These are phyloP conservation scores for Fusarium xyrophilum DNA, from an alignment of 2,329 filamentous ascomycete genomes.

Conservation along the genomic window DNA sequence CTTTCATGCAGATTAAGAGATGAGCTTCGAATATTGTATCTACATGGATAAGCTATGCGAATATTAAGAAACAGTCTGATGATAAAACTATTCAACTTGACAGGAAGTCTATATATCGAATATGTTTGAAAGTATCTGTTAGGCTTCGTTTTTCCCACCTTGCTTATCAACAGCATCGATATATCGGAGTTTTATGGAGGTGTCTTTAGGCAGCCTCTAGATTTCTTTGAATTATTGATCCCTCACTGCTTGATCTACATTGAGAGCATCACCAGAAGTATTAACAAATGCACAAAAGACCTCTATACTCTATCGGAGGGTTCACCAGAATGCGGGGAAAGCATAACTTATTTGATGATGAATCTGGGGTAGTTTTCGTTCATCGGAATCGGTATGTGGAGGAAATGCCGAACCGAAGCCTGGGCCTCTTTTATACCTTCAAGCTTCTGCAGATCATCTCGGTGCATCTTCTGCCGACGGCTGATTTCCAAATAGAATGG, in stretches of 20 bases:
- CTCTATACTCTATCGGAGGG: neutral
- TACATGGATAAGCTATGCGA: neutral
- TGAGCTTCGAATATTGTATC: neutral
- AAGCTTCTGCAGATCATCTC: neutral
- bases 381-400: conserved; percentile 1
- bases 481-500: neutral
- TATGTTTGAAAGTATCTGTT: neutral
- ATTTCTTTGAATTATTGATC: no score
- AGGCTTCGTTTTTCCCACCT: no score
- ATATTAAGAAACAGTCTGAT: neutral
- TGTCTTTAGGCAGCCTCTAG: neutral
- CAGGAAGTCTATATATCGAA: neutral
- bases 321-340: neutral
- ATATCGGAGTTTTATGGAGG: neutral
- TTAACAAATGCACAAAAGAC: neutral
- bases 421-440: neutral
- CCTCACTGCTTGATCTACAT: neutral
- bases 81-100: neutral
- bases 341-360: no score
- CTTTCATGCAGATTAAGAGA: neutral
- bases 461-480: neutral
- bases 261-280: neutral
- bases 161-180: neutral
- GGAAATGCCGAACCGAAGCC: neutral
- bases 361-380: neutral